These are phyloP conservation scores for Beauveria caledonica DNA, from an alignment of 2,329 filamentous ascomycete genomes.

Conservation along the genomic window DNA sequence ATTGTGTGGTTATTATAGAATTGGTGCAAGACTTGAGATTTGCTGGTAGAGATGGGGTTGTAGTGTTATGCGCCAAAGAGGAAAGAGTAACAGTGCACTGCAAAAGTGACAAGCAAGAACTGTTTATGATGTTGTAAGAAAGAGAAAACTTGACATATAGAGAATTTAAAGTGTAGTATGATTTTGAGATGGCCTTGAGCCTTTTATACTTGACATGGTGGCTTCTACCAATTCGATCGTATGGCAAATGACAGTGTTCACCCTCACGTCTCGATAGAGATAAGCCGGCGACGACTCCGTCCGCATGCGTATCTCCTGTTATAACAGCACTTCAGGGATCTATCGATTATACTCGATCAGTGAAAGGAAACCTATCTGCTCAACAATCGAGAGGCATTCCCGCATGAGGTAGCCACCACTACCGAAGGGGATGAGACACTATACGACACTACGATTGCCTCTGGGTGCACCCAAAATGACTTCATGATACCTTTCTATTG, in stretches of 20 bases:
- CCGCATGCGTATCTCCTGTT: not conserved
- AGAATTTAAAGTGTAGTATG: not conserved
- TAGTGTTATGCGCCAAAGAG: not conserved
- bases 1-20: too few relatives aligned
- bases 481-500: not conserved
- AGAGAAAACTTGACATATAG: not conserved
- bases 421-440: not conserved
- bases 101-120: not conserved
- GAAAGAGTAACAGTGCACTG: not conserved
- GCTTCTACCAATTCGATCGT: not conserved
- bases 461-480: not conserved
- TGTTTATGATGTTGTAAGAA: not conserved
- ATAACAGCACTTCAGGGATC: too few relatives aligned
- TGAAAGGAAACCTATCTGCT: too few relatives aligned
- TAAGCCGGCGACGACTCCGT: not conserved
- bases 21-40: not conserved
- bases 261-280: not conserved
- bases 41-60: not conserved
- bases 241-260: not conserved
- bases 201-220: slow-evolving; percentile 1
- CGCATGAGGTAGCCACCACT: not conserved
- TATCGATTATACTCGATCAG: too few relatives aligned
- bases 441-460: not conserved
- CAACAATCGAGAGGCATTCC: not conserved
- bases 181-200: not conserved